Base-by-base conservation (phyloP, 179 eudicot species). In the Heliamphora pulchella region DNA sequence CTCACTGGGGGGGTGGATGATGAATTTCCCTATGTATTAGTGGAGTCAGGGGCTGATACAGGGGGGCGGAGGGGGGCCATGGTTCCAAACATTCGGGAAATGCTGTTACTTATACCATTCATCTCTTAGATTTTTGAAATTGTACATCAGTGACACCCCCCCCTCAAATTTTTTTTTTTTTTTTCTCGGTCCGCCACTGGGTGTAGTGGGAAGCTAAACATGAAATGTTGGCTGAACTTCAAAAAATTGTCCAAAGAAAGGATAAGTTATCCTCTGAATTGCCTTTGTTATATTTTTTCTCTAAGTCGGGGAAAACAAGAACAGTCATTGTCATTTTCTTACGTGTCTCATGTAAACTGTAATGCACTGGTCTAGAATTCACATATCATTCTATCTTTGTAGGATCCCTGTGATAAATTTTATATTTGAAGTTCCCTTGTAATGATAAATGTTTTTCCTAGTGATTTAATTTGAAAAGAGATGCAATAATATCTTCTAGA, bases 181-280 rank as follows among this genome's bases (percentile, higher is more conserved):
- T n/a, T n/a, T n/a, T n/a, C n/a, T n/a, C n/a, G n/a, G n/a, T n/a
- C n/a, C 31, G 31, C 31, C 31, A 31, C 31, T 46, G 51, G 4
- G 3, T 14, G 51, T n/a, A 22, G 51, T 58, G 66, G 58, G 78
- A 43, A 54, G 64, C 78, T 43, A 58, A 43, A n/a, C n/a, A n/a
- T n/a, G n/a, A n/a, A n/a, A n/a, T n/a, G n/a, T n/a, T n/a, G n/a
- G 78, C 67, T 75, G 22, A 64, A 43, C 66, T 57, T 75, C 2
- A 41, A 58, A 31, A 13, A 11, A 55, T 39, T 11, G 74, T 51
- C 11, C 64, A 22, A 54, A 31, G 55, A 57, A 58, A 17, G 2
- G 50, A 75, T 75, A 10, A n/a, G 3, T 55, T 2, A 15, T 31
- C 14, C 41, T 51, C 41, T 1, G 1, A 68, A 11, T 64, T 68